Evolutionary conservation across 768 basidiomycete species (phyloP).

Genomic region (Daedalea quercina): DNA sequence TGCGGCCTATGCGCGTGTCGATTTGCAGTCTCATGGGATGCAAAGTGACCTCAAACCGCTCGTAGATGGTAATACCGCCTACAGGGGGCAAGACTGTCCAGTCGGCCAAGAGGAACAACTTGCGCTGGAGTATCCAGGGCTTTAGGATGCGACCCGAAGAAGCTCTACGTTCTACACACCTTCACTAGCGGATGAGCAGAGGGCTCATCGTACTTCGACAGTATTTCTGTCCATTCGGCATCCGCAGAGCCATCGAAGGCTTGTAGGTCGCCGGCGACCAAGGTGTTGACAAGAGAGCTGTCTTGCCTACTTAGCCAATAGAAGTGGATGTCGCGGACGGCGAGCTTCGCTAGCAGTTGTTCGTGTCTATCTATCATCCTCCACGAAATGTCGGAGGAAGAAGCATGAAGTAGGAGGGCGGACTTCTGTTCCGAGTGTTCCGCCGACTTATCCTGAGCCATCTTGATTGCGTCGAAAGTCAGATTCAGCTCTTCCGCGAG

Average conservation of each 20-base stretch:
- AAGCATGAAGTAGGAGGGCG: conserved; percentile 73
- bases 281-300: conserved; percentile 73
- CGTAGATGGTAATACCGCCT: conserved; percentile 87
- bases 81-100: conserved; percentile 88
- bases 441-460: conserved; percentile 71
- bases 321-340: conserved; percentile 72
- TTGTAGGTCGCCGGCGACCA: conserved; percentile 69
- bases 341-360: conserved; percentile 78
- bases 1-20: conserved; percentile 73
- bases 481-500: conserved; percentile 75
- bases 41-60: conserved; percentile 71
- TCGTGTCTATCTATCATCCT: conserved; percentile 73
- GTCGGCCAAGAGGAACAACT: conserved; percentile 66
- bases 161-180: conserved; percentile 31
- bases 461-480: conserved; percentile 80
- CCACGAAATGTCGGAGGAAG: conserved; percentile 87
- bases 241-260: conserved; percentile 82
- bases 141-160: background rate
- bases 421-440: conserved; percentile 68
- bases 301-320: conserved; percentile 84
- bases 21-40: conserved; percentile 86
- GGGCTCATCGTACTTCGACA: conserved; percentile 71
- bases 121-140: conserved; percentile 34
- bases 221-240: conserved; percentile 83
- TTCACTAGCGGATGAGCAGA: conserved; percentile 65